A percentile compares a stretch with the other conserved stretches of the same genome.
Conservation (phyloP, 2,329 filamentous ascomycete species). For the Paracorniculantispora psalliotae region DNA sequence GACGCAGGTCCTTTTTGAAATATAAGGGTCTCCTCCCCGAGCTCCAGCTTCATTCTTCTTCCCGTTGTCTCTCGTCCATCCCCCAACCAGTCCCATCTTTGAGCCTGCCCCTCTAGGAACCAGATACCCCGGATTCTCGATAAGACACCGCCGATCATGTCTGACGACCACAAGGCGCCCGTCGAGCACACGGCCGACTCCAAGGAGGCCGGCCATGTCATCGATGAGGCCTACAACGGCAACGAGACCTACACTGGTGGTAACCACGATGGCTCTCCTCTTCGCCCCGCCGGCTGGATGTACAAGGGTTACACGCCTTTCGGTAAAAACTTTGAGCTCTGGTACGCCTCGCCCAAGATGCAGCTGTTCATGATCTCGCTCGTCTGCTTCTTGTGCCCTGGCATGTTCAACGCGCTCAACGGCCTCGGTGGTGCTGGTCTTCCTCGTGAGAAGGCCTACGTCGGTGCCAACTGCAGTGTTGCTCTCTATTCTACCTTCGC, state of each 20-base stretch:
- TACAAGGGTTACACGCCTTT: constrained; percentile 59
- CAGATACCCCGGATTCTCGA: constrained; percentile 12
- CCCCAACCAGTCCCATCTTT: constrained; percentile 1
- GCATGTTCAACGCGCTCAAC: constrained; percentile 65
- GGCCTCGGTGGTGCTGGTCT: constrained; percentile 62
- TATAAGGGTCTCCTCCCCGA: constrained; percentile 13
- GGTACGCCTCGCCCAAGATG: constrained; percentile 68
- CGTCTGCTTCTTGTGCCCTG: constrained; percentile 59
- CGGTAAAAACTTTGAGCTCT: constrained; percentile 42
- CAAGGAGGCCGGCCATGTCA: not conserved
- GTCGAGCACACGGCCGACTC: constrained; percentile 12
- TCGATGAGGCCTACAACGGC: not conserved
- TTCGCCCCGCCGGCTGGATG: constrained; percentile 56
- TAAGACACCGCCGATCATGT: constrained; percentile 6
- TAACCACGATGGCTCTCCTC: constrained; percentile 2
- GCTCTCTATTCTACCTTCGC: constrained; percentile 69
- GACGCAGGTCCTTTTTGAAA: not conserved
- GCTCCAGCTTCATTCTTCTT: not conserved
- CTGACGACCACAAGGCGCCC: constrained; percentile 11
- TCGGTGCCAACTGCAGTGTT: constrained; percentile 46
- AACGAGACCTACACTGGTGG: constrained; percentile 15
- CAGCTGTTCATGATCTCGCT: constrained; percentile 64
- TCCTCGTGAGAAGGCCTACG: constrained; percentile 6
- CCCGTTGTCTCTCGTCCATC: constrained; percentile 4
- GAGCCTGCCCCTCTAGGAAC: constrained; percentile 2